Percentiles rank a stretch among this genome's conserved stretches.
These are phyloP conservation scores for Lagerstroemia speciosa DNA, from an alignment of 345 rosid species.

Conservation along the genomic window DNA sequence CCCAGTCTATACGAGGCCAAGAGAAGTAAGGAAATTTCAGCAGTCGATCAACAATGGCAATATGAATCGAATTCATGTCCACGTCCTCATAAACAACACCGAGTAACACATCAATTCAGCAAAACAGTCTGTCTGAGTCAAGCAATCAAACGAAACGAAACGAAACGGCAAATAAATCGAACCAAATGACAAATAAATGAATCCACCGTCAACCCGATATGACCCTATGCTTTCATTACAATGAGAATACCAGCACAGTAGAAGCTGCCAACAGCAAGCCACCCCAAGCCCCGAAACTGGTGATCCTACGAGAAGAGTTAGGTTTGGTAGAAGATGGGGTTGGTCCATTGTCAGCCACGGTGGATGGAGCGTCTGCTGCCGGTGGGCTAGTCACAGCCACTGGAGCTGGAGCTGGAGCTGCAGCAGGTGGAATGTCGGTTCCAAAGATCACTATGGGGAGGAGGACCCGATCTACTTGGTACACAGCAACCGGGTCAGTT, in stretches of 20 bases:
- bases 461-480: slow-evolving; percentile 69
- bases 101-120: slow-evolving; percentile 12
- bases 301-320: slow-evolving; percentile 29
- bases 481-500: slow-evolving; percentile 71
- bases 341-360: slow-evolving; percentile 2
- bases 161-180: not conserved
- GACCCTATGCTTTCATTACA: slow-evolving; percentile 16
- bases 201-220: slow-evolving; percentile 19
- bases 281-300: slow-evolving; percentile 23
- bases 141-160: not conserved
- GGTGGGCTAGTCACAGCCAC: slow-evolving; percentile 24
- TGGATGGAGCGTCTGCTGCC: slow-evolving; percentile 53
- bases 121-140: slow-evolving; percentile 22
- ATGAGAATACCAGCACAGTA: slow-evolving; percentile 22
- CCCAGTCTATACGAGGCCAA: not conserved
- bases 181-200: not conserved
- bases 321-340: slow-evolving; percentile 15
- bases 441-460: slow-evolving; percentile 87
- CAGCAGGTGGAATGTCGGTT: slow-evolving; percentile 73
- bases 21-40: not conserved
- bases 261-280: slow-evolving; percentile 33
- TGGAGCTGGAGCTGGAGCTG: slow-evolving; percentile 89
- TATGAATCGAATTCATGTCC: not conserved
- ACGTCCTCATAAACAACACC: slow-evolving; percentile 9
- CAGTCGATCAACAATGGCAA: slow-evolving; percentile 2